phyloP scores from a whole-genome alignment of 768 basidiomycete genomes.

The Phylloporus scabripes region DNA sequence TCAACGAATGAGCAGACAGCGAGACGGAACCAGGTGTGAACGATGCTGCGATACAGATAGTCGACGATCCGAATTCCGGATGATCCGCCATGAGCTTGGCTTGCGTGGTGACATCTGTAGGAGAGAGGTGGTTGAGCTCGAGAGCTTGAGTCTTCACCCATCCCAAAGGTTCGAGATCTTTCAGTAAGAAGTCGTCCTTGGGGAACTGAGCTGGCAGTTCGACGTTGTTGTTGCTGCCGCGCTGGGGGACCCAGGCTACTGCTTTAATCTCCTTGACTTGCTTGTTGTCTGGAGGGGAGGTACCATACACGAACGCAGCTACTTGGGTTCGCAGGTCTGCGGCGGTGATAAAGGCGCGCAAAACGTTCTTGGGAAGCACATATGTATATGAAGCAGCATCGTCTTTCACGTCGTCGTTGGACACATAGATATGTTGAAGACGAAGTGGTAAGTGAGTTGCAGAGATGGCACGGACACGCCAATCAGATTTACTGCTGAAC shows the following conservation, averaged over 20 bases:
- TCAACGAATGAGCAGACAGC: constrained; percentile 85
- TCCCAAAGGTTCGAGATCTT: constrained; percentile 91
- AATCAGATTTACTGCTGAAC: constrained; percentile 99
- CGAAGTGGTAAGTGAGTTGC: constrained; percentile 94
- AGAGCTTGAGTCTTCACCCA: constrained; percentile 97
- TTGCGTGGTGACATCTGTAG: constrained; percentile 89
- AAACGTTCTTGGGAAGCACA: constrained; percentile 94
- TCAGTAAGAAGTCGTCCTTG: constrained; percentile 90
- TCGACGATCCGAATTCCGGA: constrained; percentile 89
- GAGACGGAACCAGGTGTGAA: constrained; percentile 99
- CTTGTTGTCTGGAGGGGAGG: constrained; percentile 90
- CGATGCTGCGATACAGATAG: constrained; percentile 89
- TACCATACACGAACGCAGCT: constrained; percentile 89
- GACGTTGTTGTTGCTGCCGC: constrained; percentile 90
- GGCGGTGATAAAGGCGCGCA: constrained; percentile 89
- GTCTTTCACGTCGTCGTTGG: constrained; percentile 98
- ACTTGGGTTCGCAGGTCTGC: constrained; percentile 96
- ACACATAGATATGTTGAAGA: constrained; percentile 97
- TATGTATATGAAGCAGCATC: constrained; percentile 93
- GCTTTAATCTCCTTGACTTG: constrained; percentile 99
- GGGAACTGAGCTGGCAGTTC: constrained; percentile 89
- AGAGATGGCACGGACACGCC: constrained; percentile 97
- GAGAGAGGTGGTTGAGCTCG: constrained; percentile 88
- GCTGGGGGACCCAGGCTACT: constrained; percentile 95
- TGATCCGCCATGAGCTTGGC: constrained; percentile 97